Evolutionary conservation across 345 rosid species (phyloP).

Genomic region (Bretschneidera sinensis): DNA sequence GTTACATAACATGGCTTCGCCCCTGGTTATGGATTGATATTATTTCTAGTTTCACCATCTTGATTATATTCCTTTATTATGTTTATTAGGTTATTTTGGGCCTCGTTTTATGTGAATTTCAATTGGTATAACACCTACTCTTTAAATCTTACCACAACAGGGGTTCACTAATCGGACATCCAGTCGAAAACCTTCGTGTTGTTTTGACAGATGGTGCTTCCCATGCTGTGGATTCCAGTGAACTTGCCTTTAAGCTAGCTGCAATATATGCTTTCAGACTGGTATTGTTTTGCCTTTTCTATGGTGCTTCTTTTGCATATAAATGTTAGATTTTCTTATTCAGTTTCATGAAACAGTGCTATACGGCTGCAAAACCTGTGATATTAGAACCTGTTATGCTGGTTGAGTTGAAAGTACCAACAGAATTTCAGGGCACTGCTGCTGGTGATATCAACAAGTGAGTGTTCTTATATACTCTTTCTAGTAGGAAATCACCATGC

Average conservation of each 20-base stretch:
- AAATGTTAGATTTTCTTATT: constrained; percentile 1
- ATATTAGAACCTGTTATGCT: constrained; percentile 94
- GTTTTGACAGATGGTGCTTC: constrained; percentile 93
- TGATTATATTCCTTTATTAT: background rate
- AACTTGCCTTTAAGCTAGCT: constrained; percentile 96
- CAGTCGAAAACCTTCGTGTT: constrained; percentile 82
- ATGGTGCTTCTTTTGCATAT: background rate
- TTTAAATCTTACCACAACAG: constrained; percentile 30
- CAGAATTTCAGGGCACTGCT: constrained; percentile 95
- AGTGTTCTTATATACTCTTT: constrained; percentile 15
- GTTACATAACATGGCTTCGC: no score
- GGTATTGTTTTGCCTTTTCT: constrained; percentile 24
- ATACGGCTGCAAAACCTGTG: constrained; percentile 80
- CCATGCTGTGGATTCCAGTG: constrained; percentile 96
- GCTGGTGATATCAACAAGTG: constrained; percentile 98
- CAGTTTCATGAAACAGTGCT: constrained; percentile 45
- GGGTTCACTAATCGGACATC: constrained; percentile 95
- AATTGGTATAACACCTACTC: constrained; percentile 9
- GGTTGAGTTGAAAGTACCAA: constrained; percentile 93
- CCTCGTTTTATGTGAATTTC: background rate
- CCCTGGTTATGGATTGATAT: background rate
- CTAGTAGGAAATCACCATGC: constrained; percentile 1
- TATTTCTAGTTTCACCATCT: background rate
- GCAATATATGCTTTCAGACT: constrained; percentile 97
- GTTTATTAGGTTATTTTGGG: background rate